Evolutionary conservation across 176 grass and related monocot species (phyloP).

Genomic region (Musa beccarii): DNA sequence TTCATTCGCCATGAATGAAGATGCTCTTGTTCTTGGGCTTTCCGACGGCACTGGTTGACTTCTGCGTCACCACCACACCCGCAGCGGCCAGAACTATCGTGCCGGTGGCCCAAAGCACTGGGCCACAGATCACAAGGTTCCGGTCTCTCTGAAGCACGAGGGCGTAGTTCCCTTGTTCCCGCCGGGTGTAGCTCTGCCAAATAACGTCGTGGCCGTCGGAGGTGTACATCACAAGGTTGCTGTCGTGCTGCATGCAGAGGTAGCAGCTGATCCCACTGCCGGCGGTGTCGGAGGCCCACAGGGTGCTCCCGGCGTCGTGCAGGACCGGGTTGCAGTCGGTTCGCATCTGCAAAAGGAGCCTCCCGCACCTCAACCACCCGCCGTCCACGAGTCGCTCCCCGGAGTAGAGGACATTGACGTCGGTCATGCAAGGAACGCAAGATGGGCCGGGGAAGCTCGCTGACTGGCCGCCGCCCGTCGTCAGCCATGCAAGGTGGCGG

Average conservation of each 20-base stretch:
- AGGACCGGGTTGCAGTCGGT: constrained; percentile 32
- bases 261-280: background rate
- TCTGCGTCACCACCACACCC: background rate
- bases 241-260: constrained; percentile 17
- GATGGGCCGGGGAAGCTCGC: too few relatives aligned
- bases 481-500: background rate
- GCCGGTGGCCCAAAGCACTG: constrained; percentile 6
- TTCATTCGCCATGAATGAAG: too few relatives aligned
- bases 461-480: constrained; percentile 3
- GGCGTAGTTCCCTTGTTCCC: constrained; percentile 17
- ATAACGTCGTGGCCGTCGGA: background rate
- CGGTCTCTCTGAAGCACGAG: constrained; percentile 17
- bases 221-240: constrained; percentile 27
- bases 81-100: constrained; percentile 2
- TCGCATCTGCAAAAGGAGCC: constrained; percentile 19
- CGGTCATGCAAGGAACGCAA: background rate
- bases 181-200: constrained; percentile 16
- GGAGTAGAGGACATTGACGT: background rate
- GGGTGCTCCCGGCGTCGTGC: constrained; percentile 1
- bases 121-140: constrained; percentile 25
- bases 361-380: background rate
- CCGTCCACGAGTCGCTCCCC: constrained; percentile 7
- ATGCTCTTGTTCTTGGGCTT: too few relatives aligned
- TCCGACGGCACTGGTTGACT: too few relatives aligned
- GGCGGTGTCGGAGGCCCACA: constrained; percentile 15